Percentiles rank a stretch among this genome's conserved stretches.
phyloP scores from a whole-genome alignment of 225 moss, liverwort and hornwort genomes.

The Bryoerythrophyllum caledonicum region DNA sequence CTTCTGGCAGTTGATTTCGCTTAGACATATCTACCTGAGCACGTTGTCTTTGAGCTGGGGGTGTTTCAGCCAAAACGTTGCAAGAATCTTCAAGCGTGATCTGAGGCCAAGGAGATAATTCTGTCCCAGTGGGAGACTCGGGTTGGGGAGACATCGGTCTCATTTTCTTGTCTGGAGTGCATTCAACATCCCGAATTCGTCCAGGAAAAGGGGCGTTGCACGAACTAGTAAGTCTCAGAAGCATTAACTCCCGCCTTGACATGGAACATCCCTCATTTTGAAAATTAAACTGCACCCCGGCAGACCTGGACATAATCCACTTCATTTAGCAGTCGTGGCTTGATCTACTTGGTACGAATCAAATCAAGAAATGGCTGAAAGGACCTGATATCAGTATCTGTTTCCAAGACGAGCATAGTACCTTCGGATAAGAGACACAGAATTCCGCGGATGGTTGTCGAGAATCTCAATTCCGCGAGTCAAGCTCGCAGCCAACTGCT shows the following conservation, averaged over 20 bases:
- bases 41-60: conserved; percentile 29
- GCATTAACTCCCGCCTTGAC: conserved; percentile 31
- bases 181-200: conserved; percentile 23
- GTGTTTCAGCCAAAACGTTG: conserved; percentile 22
- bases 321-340: background rate
- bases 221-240: conserved; percentile 38
- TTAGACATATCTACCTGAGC: too few relatives aligned
- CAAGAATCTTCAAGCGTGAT: conserved; percentile 32
- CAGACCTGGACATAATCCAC: conserved; percentile 26
- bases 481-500: conserved; percentile 67
- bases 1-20: background rate
- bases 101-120: conserved; percentile 44
- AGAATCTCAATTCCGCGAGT: conserved; percentile 72
- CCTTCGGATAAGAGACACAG: conserved; percentile 18
- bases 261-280: conserved; percentile 38
- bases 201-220: conserved; percentile 37
- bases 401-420: background rate
- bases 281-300: conserved; percentile 52
- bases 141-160: conserved; percentile 11
- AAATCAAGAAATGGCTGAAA: background rate
- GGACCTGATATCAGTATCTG: background rate
- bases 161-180: conserved; percentile 13
- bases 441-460: conserved; percentile 34
- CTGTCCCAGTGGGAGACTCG: conserved; percentile 32
- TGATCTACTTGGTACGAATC: background rate